Conservation (phyloP, 495 filamentous ascomycete genomes). For the Talaromyces proteolyticus region DNA sequence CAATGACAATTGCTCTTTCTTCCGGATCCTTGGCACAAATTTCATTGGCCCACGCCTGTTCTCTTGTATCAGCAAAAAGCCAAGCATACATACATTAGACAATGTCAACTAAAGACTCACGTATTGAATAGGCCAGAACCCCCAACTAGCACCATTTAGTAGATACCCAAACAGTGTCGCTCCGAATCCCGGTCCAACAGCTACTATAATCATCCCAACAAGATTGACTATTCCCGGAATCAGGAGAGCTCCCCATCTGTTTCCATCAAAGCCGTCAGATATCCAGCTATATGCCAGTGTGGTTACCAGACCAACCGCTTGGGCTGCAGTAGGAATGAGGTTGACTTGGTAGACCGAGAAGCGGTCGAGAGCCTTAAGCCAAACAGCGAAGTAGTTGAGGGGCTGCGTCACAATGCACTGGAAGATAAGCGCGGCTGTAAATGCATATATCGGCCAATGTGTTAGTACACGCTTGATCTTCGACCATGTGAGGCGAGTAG, state of each 20-base stretch:
- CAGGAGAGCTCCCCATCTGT: background rate
- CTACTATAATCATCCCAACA: slow-evolving; percentile 12
- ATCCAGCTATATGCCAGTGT: slow-evolving; percentile 6
- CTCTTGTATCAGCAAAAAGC: background rate
- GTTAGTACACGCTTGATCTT: slow-evolving; percentile 6
- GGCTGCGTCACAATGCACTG: slow-evolving; percentile 6
- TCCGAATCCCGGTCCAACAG: slow-evolving; percentile 35
- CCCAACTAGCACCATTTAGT: slow-evolving; percentile 8
- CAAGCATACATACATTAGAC: no score
- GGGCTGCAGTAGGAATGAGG: slow-evolving; percentile 3
- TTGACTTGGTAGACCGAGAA: slow-evolving; percentile 7
- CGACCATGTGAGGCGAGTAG: background rate
- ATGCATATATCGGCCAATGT: slow-evolving; percentile 7
- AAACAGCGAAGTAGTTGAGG: slow-evolving; percentile 4
- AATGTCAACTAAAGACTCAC: no score
- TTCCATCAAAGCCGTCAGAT: slow-evolving; percentile 2
- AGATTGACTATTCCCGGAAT: slow-evolving; percentile 4
- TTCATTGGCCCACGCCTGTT: slow-evolving; percentile 36
- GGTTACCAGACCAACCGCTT: slow-evolving; percentile 2
- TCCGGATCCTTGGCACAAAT: slow-evolving; percentile 46
- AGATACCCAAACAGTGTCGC: slow-evolving; percentile 6
- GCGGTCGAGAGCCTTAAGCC: slow-evolving; percentile 4
- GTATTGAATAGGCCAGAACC: slow-evolving; percentile 4
- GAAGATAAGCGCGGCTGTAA: slow-evolving; percentile 2
- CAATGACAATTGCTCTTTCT: slow-evolving; percentile 43